phyloP scores from a whole-genome alignment of 768 basidiomycete genomes.

The Lentinus brumalis region DNA sequence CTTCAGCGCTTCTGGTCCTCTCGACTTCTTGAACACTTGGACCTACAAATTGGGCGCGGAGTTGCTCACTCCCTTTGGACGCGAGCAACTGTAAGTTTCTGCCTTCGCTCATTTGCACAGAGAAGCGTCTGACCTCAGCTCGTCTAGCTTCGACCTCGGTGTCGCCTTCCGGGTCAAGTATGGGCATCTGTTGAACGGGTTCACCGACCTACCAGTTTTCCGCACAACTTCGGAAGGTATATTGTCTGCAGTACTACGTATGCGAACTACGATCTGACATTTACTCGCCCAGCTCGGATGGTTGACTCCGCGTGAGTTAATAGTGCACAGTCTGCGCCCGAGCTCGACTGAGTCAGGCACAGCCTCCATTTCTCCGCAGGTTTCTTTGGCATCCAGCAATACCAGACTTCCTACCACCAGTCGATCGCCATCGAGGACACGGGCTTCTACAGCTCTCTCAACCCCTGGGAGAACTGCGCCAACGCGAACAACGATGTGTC shows the following conservation, averaged over 20 bases:
- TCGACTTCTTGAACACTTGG: conserved; percentile 49
- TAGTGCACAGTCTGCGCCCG: conserved; percentile 5
- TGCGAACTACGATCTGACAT: not conserved
- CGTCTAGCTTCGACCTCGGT: conserved; percentile 38
- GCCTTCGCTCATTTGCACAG: too few species aligned
- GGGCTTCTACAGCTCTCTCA: conserved; percentile 50
- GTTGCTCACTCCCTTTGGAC: conserved; percentile 49
- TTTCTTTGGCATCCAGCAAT: conserved; percentile 48
- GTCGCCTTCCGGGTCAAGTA: conserved; percentile 48
- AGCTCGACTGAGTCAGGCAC: conserved; percentile 25
- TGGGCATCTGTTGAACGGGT: conserved; percentile 45
- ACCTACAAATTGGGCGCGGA: conserved; percentile 47
- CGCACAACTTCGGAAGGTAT: conserved; percentile 48
- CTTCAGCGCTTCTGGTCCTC: conserved; percentile 37
- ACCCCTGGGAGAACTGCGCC: conserved; percentile 39
- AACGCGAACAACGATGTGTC: conserved; percentile 32
- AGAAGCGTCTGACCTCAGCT: not conserved
- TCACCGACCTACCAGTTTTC: conserved; percentile 49
- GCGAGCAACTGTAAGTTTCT: conserved; percentile 39
- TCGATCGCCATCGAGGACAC: conserved; percentile 47
- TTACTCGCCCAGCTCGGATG: conserved; percentile 31
- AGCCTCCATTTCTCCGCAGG: conserved; percentile 53
- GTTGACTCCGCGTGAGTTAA: conserved; percentile 33
- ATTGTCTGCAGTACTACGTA: not conserved
- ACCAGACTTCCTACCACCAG: conserved; percentile 45